These are phyloP conservation scores for Plasmodium inui DNA, from an alignment of 169 alveolate genomes.

Conservation along the genomic window DNA sequence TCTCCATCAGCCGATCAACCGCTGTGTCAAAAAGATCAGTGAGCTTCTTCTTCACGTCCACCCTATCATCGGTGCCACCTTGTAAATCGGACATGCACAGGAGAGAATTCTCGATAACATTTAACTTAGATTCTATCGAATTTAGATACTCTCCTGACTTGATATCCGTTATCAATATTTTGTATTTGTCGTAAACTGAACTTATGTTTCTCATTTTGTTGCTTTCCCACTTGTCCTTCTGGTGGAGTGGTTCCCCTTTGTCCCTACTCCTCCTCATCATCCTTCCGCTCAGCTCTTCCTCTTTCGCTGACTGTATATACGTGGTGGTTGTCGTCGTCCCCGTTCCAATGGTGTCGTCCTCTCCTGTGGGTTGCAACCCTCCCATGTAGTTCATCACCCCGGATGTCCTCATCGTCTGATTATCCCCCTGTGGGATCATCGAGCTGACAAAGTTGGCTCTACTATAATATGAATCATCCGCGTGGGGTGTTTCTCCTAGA, in stretches of 20 bases:
- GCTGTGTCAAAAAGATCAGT: constrained; percentile 32
- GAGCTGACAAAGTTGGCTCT: neutral
- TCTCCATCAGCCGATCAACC: constrained; percentile 21
- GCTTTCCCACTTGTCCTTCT: neutral
- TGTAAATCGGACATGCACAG: constrained; percentile 9
- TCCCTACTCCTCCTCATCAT: neutral
- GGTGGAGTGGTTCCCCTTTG: neutral
- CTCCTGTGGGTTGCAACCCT: neutral
- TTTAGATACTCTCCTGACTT: constrained; percentile 59
- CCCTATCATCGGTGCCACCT: neutral
- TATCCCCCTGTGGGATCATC: neutral
- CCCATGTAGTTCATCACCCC: neutral
- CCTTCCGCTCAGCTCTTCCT: neutral
- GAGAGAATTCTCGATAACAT: constrained; percentile 34
- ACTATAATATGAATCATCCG: constrained; percentile 3
- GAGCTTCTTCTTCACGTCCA: constrained; percentile 21
- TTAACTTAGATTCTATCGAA: constrained; percentile 30
- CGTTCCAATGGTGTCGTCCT: neutral
- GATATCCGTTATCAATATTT: constrained; percentile 29
- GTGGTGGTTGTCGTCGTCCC: neutral
- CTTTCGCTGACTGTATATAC: neutral
- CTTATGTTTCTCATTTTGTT: constrained; percentile 10
- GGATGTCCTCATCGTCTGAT: neutral
- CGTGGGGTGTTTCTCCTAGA: neutral
- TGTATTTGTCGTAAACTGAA: constrained; percentile 56